phyloP scores from a whole-genome alignment of 31 red algal genomes.

The Odonthalia washingtoniensis region DNA sequence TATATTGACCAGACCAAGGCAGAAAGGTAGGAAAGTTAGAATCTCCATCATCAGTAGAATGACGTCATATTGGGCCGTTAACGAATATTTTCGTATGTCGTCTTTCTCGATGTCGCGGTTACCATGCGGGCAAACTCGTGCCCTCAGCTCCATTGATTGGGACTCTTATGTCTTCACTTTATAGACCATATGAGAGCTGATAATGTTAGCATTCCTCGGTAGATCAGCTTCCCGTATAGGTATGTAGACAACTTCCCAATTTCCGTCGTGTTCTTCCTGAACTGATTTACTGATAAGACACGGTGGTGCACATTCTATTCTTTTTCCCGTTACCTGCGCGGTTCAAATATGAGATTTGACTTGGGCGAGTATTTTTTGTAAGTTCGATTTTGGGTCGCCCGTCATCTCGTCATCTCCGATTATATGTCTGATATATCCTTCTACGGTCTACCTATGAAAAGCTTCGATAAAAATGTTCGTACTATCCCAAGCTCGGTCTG shows the following conservation, averaged over 20 bases:
- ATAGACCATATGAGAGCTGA: slow-evolving; percentile 16
- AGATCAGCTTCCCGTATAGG: slow-evolving; percentile 2
- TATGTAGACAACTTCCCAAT: slow-evolving; percentile 31
- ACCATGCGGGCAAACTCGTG: neutral
- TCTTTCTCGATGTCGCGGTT: slow-evolving; percentile 9
- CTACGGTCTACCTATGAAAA: too few relatives aligned
- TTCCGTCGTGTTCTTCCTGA: slow-evolving; percentile 23
- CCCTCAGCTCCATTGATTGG: neutral
- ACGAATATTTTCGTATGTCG: neutral
- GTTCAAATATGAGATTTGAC: too few relatives aligned
- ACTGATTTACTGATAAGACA: too few relatives aligned
- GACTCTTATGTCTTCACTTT: slow-evolving; percentile 5
- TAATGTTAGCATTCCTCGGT: neutral
- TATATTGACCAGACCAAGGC: slow-evolving; percentile 1
- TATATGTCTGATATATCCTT: too few relatives aligned
- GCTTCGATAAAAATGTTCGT: too few relatives aligned
- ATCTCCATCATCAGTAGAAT: neutral
- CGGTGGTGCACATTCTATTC: too few relatives aligned
- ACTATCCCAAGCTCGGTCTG: too few relatives aligned
- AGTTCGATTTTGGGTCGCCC: too few relatives aligned
- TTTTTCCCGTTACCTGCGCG: too few relatives aligned
- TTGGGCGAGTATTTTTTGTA: too few relatives aligned
- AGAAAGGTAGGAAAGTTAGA: neutral
- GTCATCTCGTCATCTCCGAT: too few relatives aligned
- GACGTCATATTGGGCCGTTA: slow-evolving; percentile 1